These are phyloP conservation scores for Tephrocybe sp. DNA, from an alignment of 768 basidiomycete species.

Conservation along the genomic window DNA sequence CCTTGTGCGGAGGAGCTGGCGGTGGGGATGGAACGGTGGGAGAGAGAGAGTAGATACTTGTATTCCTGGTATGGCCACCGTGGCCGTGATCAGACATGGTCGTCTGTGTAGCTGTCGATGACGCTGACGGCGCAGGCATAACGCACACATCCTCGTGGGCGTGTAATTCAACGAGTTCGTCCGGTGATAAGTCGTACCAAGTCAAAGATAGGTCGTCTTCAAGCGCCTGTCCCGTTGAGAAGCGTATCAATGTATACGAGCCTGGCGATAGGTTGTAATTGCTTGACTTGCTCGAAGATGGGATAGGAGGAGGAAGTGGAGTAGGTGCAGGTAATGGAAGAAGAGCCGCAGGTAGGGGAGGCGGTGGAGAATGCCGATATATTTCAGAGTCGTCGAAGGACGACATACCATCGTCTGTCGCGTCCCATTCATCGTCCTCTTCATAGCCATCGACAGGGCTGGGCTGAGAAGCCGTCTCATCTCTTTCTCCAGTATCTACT, in stretches of 20 bases:
- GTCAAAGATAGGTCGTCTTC: constrained; percentile 60
- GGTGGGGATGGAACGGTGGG: neutral
- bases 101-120: neutral
- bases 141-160: constrained; percentile 12
- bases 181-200: constrained; percentile 59
- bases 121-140: neutral
- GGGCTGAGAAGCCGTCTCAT: neutral
- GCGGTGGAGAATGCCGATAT: neutral
- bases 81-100: constrained; percentile 1
- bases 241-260: constrained; percentile 55
- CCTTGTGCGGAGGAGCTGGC: neutral
- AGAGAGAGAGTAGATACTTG: constrained; percentile 12
- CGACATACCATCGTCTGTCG: constrained; percentile 18
- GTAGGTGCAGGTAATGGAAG: neutral
- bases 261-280: constrained; percentile 10
- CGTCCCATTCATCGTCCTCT: constrained; percentile 33
- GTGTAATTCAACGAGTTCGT: constrained; percentile 75
- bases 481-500: neutral
- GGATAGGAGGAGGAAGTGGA: neutral
- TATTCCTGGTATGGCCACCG: constrained; percentile 2
- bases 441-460: constrained; percentile 22
- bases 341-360: neutral
- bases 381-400: constrained; percentile 6
- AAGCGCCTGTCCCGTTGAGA: constrained; percentile 68
- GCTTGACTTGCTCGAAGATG: constrained; percentile 4